Conservation (phyloP, 129 eudicot species). For the Saussurea involucrata region DNA sequence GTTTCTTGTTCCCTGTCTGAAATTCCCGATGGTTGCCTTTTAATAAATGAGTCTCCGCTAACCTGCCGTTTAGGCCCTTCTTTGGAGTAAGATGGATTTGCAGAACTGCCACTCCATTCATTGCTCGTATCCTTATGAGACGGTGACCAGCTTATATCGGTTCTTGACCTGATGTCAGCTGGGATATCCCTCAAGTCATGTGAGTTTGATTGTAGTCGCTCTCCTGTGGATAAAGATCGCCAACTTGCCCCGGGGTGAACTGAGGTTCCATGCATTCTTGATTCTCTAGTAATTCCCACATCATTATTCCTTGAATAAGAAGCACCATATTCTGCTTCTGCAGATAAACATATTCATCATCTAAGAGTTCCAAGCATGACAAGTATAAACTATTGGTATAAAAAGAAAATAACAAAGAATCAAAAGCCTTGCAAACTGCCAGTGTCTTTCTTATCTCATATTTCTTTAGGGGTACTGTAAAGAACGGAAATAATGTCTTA, state of each 20-base stretch:
- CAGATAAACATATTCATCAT: constrained; percentile 3
- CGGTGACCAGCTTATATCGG: constrained; percentile 40
- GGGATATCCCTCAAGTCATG: constrained; percentile 41
- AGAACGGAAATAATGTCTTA: not conserved
- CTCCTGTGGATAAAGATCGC: constrained; percentile 53
- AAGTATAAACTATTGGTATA: not conserved
- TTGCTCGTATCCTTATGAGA: constrained; percentile 30
- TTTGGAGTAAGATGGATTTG: constrained; percentile 26
- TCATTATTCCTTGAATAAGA: constrained; percentile 44
- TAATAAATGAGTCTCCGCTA: constrained; percentile 28
- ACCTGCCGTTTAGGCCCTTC: constrained; percentile 34
- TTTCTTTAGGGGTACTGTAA: not conserved
- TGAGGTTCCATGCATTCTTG: constrained; percentile 41
- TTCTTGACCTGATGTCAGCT: constrained; percentile 35
- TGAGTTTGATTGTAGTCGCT: constrained; percentile 27
- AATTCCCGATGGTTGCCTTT: constrained; percentile 58
- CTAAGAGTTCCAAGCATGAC: not conserved
- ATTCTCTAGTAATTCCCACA: constrained; percentile 31
- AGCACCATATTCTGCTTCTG: constrained; percentile 33
- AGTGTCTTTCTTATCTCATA: not conserved
- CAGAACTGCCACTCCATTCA: constrained; percentile 21
- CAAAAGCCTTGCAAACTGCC: not conserved
- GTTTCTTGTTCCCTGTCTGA: constrained; percentile 57
- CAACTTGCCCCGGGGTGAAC: constrained; percentile 45
- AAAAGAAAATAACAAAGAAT: not conserved